phyloP scores from a whole-genome alignment of 1,284 basidiomycete genomes.

The Cutaneotrichosporon sp. region DNA sequence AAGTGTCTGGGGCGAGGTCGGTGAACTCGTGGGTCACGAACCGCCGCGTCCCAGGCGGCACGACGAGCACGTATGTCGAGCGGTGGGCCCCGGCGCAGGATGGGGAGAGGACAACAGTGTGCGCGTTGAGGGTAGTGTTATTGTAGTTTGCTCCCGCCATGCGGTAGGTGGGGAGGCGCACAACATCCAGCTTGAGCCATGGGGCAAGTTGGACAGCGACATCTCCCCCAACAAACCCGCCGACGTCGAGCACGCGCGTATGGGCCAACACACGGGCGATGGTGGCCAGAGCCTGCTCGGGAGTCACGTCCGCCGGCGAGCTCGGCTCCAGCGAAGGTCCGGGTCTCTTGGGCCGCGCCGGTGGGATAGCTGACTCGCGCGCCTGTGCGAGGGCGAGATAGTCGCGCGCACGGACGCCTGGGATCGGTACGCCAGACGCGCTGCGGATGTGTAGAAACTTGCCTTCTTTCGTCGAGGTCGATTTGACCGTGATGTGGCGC shows the following conservation, averaged over 20 bases:
- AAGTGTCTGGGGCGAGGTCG: background rate
- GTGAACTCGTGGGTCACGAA: conserved; percentile 4
- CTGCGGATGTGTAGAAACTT: background rate
- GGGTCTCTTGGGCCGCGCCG: background rate
- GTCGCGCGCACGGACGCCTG: background rate
- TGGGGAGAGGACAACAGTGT: background rate
- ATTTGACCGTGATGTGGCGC: conserved; percentile 4
- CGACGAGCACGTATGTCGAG: background rate
- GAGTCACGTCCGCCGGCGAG: background rate
- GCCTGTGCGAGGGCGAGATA: background rate
- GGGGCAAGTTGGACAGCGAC: background rate
- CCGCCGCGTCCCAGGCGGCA: background rate
- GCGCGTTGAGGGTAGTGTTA: background rate
- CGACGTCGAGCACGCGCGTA: background rate
- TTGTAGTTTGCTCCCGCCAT: background rate
- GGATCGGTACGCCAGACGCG: background rate
- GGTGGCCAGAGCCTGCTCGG: background rate
- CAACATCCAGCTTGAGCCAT: background rate
- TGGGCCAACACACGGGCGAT: background rate
- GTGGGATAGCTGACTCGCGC: background rate
- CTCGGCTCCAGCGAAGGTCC: background rate
- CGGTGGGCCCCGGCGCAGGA: background rate
- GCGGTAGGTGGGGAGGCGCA: background rate
- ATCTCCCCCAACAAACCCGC: background rate
- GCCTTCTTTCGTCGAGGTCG: background rate